Percentiles rank a stretch among this genome's conserved stretches.
phyloP scores from a whole-genome alignment of 179 eudicot species.

The Monotropa hypopitys region DNA sequence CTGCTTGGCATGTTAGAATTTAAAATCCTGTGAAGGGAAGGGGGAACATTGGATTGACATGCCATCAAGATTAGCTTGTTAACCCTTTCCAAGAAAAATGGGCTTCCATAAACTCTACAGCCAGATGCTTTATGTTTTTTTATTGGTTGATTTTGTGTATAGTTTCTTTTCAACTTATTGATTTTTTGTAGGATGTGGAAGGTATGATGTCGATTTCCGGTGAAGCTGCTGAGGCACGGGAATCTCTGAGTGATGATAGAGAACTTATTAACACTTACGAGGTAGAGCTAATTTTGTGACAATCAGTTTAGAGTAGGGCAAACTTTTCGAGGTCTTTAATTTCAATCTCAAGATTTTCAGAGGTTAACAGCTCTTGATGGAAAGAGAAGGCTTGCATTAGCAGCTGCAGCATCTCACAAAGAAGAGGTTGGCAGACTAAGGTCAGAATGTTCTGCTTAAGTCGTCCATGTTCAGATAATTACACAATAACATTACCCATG shows the following conservation, averaged over 20 bases:
- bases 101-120: not conserved
- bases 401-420: constrained; percentile 92
- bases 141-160: not conserved
- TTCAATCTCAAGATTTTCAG: constrained; percentile 23
- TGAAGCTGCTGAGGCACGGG: constrained; percentile 91
- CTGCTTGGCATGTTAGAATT: not conserved
- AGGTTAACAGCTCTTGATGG: constrained; percentile 98
- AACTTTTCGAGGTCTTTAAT: not conserved
- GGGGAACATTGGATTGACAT: not conserved
- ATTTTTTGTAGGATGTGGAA: constrained; percentile 67
- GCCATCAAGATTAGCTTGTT: not conserved
- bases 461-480: too few relatives aligned
- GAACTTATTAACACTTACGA: constrained; percentile 93
- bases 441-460: constrained; percentile 27
- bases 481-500: too few relatives aligned
- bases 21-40: not conserved
- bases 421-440: constrained; percentile 94
- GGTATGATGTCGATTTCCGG: constrained; percentile 99
- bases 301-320: not conserved
- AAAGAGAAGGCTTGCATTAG: constrained; percentile 89
- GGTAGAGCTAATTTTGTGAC: constrained; percentile 25
- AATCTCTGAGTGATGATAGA: constrained; percentile 85
- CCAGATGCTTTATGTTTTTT: not conserved
- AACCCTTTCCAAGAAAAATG: not conserved
- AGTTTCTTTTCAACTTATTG: not conserved